Base-by-base conservation (phyloP, 2,329 filamentous ascomycete species). In the Alternaria sp. region DNA sequence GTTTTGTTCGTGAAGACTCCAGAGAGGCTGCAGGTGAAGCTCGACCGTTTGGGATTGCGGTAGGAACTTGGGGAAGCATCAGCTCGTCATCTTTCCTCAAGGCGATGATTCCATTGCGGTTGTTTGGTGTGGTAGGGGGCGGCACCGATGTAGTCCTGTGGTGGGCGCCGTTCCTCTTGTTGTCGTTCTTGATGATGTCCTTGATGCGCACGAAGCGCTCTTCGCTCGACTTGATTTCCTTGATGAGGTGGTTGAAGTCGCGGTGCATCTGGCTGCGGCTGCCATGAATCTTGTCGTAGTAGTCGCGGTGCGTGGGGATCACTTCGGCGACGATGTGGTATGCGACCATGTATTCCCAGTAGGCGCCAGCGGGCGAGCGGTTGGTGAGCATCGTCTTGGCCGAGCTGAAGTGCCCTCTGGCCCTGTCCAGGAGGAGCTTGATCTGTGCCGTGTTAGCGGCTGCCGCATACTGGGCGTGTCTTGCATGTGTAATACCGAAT, bases 271-370 rank as follows among this genome's bases (percentile, higher is more conserved):
- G 78, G 48, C 77, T 78, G 51, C 80, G 80, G 62, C 88, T 85
- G 36, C 78, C 78, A 67, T 86, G 85, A 57, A 93, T 80, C 51
- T 84, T 82, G 28, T 86, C 85, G 45, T 73, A 69, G 75, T 88
- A 96, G 61, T 94, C 91, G 56, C 85, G 86, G 74, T 96, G 92
- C 34, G 83, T 83, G 2, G 91, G 90, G 26, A 98, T 88, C 40
- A 88, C 81, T 55, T 94, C 88, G 50, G 93, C 84, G 13, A 90
- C 85, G 54, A 97, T 90, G 56, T 93, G 88, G 59, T 86, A 93
- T 10, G 93, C 91, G 62, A 89, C 86, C 57, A 98, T 84, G 72
- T 94, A 98, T 61, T 96, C 91, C 64, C 90, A 86, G 54, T 96
- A 89, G 3, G 93, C 93, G 87, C 77, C 72, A 13, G 95, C 92